phyloP scores from a whole-genome alignment of 2,329 filamentous ascomycete species.

The Arthrobotrys pseudoclavata region DNA sequence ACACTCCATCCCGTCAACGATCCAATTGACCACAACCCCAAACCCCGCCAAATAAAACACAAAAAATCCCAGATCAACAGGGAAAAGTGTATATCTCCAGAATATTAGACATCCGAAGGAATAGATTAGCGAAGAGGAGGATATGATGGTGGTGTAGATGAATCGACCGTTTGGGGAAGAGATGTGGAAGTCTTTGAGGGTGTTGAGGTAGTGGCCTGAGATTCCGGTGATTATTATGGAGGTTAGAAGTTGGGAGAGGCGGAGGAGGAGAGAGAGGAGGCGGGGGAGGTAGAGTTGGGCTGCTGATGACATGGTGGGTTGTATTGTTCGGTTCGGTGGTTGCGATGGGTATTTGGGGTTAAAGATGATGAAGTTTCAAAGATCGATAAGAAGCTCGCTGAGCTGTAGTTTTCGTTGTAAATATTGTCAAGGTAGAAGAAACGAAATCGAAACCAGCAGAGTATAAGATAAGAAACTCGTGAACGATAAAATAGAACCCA shows the following conservation, averaged over 20 bases:
- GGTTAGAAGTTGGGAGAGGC: conserved; percentile 46
- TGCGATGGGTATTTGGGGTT: neutral
- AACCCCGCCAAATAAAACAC: conserved; percentile 50
- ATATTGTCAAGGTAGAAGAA: neutral
- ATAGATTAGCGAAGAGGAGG: conserved; percentile 44
- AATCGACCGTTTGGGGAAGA: conserved; percentile 39
- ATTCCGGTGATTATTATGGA: conserved; percentile 50
- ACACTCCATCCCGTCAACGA: conserved; percentile 42
- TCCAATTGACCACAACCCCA: conserved; percentile 49
- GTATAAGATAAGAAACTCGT: neutral
- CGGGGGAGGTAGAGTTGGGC: conserved; percentile 50
- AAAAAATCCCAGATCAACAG: conserved; percentile 47
- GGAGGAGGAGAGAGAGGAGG: conserved; percentile 35
- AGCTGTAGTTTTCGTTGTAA: neutral
- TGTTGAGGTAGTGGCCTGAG: conserved; percentile 56
- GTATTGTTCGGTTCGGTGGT: too few species aligned
- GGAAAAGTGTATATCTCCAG: conserved; percentile 53
- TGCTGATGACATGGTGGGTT: conserved; percentile 52
- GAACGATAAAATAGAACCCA: neutral
- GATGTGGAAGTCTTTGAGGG: conserved; percentile 35
- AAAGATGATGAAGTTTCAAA: too few species aligned
- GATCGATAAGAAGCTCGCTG: conserved; percentile 27
- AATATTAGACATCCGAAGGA: conserved; percentile 48
- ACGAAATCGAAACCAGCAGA: neutral
- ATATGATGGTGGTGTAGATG: conserved; percentile 42